These are phyloP conservation scores for Funneliformis geosporum DNA, from an alignment of 192 early-diverging fungal species.

Conservation along the genomic window DNA sequence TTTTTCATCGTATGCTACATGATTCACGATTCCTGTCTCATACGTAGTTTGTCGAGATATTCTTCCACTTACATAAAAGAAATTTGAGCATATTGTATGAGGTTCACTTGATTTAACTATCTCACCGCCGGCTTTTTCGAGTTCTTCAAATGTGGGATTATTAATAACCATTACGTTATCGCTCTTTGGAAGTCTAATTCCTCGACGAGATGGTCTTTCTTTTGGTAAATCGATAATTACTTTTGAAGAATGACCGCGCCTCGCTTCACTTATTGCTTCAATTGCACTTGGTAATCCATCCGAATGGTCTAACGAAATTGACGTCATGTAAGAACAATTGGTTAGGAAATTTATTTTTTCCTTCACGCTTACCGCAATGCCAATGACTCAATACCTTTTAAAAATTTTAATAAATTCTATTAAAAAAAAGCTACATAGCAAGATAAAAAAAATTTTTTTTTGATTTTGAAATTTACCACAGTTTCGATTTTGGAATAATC, in stretches of 20 bases:
- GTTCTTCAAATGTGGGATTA: constrained; percentile 33
- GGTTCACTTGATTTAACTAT: constrained; percentile 24
- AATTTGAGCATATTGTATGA: constrained; percentile 36
- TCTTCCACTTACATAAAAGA: constrained; percentile 36
- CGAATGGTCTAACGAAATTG: background rate
- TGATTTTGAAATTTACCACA: constrained; percentile 34
- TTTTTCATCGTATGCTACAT: constrained; percentile 30
- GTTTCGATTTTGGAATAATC: constrained; percentile 42
- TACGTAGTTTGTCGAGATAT: constrained; percentile 39
- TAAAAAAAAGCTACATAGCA: background rate
- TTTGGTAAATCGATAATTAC: constrained; percentile 38
- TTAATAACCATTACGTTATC: constrained; percentile 39
- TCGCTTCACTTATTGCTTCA: background rate
- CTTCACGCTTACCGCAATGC: background rate
- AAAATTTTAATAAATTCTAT: no score
- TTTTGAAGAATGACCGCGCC: background rate
- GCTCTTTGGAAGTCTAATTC: constrained; percentile 15
- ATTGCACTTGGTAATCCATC: background rate
- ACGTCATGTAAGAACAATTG: background rate
- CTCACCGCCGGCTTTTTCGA: constrained; percentile 37
- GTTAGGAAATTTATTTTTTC: no score
- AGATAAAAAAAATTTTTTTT: background rate
- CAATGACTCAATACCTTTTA: background rate
- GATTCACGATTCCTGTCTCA: constrained; percentile 41
- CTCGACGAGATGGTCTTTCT: constrained; percentile 40